A percentile compares a stretch with the other conserved stretches of the same genome.
Evolutionary conservation across 192 early-diverging fungal genomes (phyloP).

Genomic region (Rhizophagus prolifer): DNA sequence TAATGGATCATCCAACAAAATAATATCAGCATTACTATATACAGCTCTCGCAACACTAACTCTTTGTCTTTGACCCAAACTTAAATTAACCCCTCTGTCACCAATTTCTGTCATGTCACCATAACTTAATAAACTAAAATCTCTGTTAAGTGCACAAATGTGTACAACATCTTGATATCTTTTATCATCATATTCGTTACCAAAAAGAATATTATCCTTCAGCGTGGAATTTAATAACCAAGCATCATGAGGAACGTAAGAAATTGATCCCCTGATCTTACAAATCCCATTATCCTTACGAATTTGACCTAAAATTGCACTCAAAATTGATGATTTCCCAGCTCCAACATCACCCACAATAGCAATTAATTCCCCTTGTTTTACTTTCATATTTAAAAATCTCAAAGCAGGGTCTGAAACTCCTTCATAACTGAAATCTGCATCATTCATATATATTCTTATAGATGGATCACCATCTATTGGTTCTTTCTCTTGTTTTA

Average conservation of each 20-base stretch:
- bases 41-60: slow-evolving; percentile 64
- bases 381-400: slow-evolving; percentile 52
- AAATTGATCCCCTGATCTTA: slow-evolving; percentile 55
- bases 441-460: slow-evolving; percentile 51
- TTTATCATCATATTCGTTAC: slow-evolving; percentile 53
- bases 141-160: slow-evolving; percentile 60
- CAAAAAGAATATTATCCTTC: slow-evolving; percentile 82
- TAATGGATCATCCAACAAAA: slow-evolving; percentile 72
- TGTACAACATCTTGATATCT: slow-evolving; percentile 61
- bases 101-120: slow-evolving; percentile 72
- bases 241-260: slow-evolving; percentile 66
- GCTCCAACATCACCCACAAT: slow-evolving; percentile 71
- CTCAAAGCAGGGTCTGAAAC: slow-evolving; percentile 38
- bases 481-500: slow-evolving; percentile 28
- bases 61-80: slow-evolving; percentile 70
- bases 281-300: slow-evolving; percentile 48
- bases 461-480: slow-evolving; percentile 38
- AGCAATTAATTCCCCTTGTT: slow-evolving; percentile 55
- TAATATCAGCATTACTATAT: slow-evolving; percentile 66
- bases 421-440: slow-evolving; percentile 60
- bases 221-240: slow-evolving; percentile 74
- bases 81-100: slow-evolving; percentile 69
- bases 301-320: slow-evolving; percentile 69
- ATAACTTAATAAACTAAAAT: slow-evolving; percentile 61
- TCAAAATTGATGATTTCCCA: slow-evolving; percentile 65